Evolutionary conservation across 129 eudicot species (phyloP).

Genomic region (Mikania micrantha): DNA sequence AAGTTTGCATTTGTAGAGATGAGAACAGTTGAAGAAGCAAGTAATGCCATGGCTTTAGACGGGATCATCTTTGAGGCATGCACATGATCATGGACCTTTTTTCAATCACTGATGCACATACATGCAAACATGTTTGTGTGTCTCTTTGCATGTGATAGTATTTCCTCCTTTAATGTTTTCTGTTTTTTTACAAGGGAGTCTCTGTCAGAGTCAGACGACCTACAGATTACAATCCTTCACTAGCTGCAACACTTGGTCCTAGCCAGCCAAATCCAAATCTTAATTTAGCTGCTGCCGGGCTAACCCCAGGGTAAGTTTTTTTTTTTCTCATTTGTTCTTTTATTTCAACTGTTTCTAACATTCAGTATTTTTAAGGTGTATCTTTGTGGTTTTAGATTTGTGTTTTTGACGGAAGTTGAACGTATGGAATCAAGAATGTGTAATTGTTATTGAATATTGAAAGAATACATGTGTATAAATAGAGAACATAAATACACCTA

Average conservation of each 20-base stretch:
- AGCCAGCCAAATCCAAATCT: slow-evolving; percentile 86
- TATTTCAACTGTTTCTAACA: background rate
- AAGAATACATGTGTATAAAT: too few species aligned
- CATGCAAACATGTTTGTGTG: background rate
- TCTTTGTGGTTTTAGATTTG: background rate
- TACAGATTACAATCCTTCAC: slow-evolving; percentile 82
- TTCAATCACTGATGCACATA: background rate
- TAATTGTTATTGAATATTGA: too few species aligned
- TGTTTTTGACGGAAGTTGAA: too few species aligned
- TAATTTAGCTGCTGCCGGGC: slow-evolving; percentile 85
- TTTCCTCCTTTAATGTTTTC: slow-evolving; percentile 18
- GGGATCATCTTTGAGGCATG: slow-evolving; percentile 81
- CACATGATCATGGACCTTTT: background rate
- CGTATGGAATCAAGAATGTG: too few species aligned
- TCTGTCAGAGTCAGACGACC: slow-evolving; percentile 88
- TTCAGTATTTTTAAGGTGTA: background rate
- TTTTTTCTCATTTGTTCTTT: background rate
- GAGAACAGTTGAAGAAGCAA: slow-evolving; percentile 97
- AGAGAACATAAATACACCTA: too few species aligned
- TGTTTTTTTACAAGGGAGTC: slow-evolving; percentile 53
- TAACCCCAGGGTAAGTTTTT: slow-evolving; percentile 66
- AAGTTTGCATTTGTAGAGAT: slow-evolving; percentile 97
- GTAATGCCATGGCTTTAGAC: slow-evolving; percentile 81
- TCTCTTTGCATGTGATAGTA: slow-evolving; percentile 3
- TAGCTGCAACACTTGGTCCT: slow-evolving; percentile 93